Evolutionary conservation across 768 basidiomycete species (phyloP).

Genomic region (Leucocoprinus leucothites): DNA sequence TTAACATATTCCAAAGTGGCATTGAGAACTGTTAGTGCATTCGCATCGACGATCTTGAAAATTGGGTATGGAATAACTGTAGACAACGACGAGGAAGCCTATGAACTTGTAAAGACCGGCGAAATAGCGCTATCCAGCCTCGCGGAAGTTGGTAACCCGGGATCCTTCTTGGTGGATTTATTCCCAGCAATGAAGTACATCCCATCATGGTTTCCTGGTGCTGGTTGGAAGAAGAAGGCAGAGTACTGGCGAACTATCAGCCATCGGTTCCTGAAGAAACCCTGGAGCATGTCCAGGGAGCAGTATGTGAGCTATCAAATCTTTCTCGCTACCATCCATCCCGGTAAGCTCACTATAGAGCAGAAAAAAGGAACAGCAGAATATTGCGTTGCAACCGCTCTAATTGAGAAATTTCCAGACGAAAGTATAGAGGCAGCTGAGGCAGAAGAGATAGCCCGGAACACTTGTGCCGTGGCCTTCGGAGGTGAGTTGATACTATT

Average conservation of each 20-base stretch:
- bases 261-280: slow-evolving; percentile 27
- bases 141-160: slow-evolving; percentile 25
- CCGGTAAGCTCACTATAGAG: neutral
- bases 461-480: slow-evolving; percentile 8
- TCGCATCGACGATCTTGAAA: slow-evolving; percentile 23
- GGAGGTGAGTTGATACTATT: neutral
- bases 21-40: slow-evolving; percentile 25
- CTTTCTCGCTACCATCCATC: neutral
- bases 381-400: slow-evolving; percentile 1
- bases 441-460: slow-evolving; percentile 1
- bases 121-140: slow-evolving; percentile 26
- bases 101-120: slow-evolving; percentile 23
- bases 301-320: slow-evolving; percentile 20
- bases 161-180: slow-evolving; percentile 33
- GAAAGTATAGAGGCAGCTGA: neutral
- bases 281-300: slow-evolving; percentile 27
- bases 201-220: slow-evolving; percentile 37
- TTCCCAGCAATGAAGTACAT: slow-evolving; percentile 30
- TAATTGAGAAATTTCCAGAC: slow-evolving; percentile 5
- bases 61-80: slow-evolving; percentile 31
- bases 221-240: slow-evolving; percentile 33
- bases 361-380: neutral
- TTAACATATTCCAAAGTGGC: neutral
- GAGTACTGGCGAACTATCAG: slow-evolving; percentile 25
- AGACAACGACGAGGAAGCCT: slow-evolving; percentile 25